Base-by-base conservation (phyloP, 768 basidiomycete species). In the Hemileccinum impolitum region DNA sequence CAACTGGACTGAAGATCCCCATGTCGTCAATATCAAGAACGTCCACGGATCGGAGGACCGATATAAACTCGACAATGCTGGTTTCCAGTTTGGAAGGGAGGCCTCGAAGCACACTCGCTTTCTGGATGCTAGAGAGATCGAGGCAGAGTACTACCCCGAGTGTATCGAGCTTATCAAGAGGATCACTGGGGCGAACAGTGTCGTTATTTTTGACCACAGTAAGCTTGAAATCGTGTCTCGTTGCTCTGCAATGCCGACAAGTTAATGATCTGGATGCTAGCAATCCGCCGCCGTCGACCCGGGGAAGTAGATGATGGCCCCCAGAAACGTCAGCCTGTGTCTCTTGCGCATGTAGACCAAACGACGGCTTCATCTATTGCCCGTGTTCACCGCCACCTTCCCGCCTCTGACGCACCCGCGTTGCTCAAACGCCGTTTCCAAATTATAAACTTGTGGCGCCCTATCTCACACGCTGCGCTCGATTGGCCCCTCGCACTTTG, bases 361-460 rank as follows among this genome's bases (percentile, higher is more conserved):
- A 79, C 75, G 0, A 52, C 68, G 0, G 54, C 53, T 1, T 69
- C 75, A 6, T 68, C 75, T 26, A 56, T 64, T 18, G 70, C 69
- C 7, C 70, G 74, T 4, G 77, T 79, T 13, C 63, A 67, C 31
- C 69, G 68, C 31, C 75, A 78, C 53, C 68, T 75, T 12, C 73
- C 76, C 0, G 45, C 63, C 2, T 63, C 58, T 38, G 75, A 78
- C 35, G 75, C 66, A 0, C 66, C 66, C 54, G 61, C 26, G 37
- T 56, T 77, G 40, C 67, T 77, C 31, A 59, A 70, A 51, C 61
- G 66, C 21, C 75, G 77, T 51, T 79, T 76, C 62, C 76, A 78
- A 54, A 74, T 80, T 53, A 70, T 80, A 52, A 79, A 79, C 60
- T 61, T 80, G 48, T n/a, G n/a, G n/a, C n/a, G n/a, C n/a, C n/a